phyloP scores from a whole-genome alignment of 805 yeast species.

The Nakazawaea anatomiae region DNA sequence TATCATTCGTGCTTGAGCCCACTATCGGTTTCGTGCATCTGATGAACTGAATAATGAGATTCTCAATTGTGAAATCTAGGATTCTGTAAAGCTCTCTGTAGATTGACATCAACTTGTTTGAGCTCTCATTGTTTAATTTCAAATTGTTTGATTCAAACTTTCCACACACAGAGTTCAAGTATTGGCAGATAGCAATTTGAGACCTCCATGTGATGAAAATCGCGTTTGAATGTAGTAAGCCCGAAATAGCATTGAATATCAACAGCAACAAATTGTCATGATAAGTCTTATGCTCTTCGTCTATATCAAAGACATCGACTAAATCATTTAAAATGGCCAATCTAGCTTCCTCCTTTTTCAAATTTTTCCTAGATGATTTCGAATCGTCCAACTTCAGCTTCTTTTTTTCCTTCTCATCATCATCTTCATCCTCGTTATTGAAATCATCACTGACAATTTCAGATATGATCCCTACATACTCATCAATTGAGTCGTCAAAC shows the following conservation, averaged over 20 bases:
- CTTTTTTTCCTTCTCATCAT: constrained; percentile 19
- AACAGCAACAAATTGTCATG: constrained; percentile 21
- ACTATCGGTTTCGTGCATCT: constrained; percentile 16
- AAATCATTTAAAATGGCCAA: constrained; percentile 30
- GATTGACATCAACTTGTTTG: not conserved
- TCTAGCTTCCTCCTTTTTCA: constrained; percentile 44
- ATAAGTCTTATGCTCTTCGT: constrained; percentile 12
- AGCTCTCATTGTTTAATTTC: not conserved
- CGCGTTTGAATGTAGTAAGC: constrained; percentile 22
- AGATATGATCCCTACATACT: constrained; percentile 31
- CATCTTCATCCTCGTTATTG: constrained; percentile 32
- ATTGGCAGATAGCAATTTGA: constrained; percentile 39
- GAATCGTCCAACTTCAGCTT: constrained; percentile 10
- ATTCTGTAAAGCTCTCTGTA: not conserved
- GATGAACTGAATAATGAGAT: constrained; percentile 47
- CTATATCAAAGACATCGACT: constrained; percentile 25
- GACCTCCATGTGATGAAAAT: constrained; percentile 55
- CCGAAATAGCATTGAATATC: constrained; percentile 20
- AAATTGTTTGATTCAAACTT: not conserved
- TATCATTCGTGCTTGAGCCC: not conserved
- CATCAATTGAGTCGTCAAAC: constrained; percentile 30
- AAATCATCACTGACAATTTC: constrained; percentile 31
- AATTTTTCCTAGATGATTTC: constrained; percentile 34
- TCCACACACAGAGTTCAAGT: constrained; percentile 21
- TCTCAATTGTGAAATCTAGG: constrained; percentile 32